A percentile compares a stretch with the other conserved stretches of the same genome.
phyloP scores from a whole-genome alignment of 2,329 filamentous ascomycete genomes.

The Colletotrichum orchidophilum region DNA sequence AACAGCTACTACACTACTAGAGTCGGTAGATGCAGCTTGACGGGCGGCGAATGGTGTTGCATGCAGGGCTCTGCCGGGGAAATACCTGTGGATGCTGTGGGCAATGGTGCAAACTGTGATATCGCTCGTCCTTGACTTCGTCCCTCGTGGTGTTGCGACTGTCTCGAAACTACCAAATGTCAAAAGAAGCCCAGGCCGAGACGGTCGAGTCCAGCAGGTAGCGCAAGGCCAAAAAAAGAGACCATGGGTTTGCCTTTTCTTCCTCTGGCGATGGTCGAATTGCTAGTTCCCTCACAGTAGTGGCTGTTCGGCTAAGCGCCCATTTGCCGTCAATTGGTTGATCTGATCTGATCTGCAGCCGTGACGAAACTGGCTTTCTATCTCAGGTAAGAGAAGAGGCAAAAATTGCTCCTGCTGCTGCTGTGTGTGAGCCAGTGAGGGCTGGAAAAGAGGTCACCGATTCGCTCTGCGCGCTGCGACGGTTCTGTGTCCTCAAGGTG shows the following conservation, averaged over 20 bases:
- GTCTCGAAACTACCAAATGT: conserved; percentile 22
- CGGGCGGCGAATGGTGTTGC: conserved; percentile 10
- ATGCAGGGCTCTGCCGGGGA: conserved; percentile 23
- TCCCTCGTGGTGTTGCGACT: background rate
- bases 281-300: conserved; percentile 6
- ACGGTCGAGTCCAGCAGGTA: background rate
- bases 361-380: conserved; percentile 16
- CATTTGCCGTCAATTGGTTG: conserved; percentile 17
- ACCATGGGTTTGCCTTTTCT: conserved; percentile 11
- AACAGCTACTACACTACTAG: too few species aligned
- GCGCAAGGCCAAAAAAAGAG: background rate
- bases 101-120: conserved; percentile 18
- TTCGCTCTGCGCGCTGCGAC: conserved; percentile 23
- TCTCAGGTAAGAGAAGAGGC: background rate
- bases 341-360: conserved; percentile 30
- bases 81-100: conserved; percentile 12
- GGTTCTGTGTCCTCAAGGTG: conserved; percentile 2
- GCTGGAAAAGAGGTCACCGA: conserved; percentile 1
- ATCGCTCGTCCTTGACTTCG: background rate
- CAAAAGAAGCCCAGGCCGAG: conserved; percentile 23
- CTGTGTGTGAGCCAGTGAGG: background rate
- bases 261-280: conserved; percentile 16
- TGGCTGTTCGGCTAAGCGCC: conserved; percentile 28
- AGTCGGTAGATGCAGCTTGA: conserved; percentile 18
- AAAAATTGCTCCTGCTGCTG: background rate